These are phyloP conservation scores for Suillus spraguei DNA, from an alignment of 768 basidiomycete genomes.

Conservation along the genomic window DNA sequence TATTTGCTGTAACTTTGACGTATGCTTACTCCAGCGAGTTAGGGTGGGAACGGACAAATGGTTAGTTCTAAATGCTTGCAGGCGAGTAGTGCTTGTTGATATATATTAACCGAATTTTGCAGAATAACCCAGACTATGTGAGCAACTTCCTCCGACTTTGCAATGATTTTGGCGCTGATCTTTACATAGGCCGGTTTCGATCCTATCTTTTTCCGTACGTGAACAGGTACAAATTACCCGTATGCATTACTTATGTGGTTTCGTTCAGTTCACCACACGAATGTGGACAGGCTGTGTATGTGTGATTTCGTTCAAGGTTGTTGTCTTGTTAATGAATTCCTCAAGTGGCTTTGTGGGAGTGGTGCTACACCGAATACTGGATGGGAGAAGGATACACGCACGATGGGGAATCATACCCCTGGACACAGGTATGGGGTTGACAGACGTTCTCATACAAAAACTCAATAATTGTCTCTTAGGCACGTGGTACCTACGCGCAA, in stretches of 20 bases:
- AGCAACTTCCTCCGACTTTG: slow-evolving; percentile 5
- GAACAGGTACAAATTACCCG: background rate
- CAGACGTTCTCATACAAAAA: background rate
- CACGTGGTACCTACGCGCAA: slow-evolving; percentile 23
- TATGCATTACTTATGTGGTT: background rate
- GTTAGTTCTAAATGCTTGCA: slow-evolving; percentile 15
- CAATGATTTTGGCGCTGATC: background rate
- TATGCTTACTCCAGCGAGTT: background rate
- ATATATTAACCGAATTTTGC: background rate
- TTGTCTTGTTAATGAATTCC: slow-evolving; percentile 4
- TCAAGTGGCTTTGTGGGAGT: slow-evolving; percentile 33
- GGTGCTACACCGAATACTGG: slow-evolving; percentile 32
- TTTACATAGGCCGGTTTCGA: slow-evolving; percentile 24
- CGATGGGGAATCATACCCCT: slow-evolving; percentile 16
- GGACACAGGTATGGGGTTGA: slow-evolving; percentile 26
- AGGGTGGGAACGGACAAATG: slow-evolving; percentile 33
- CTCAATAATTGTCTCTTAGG: slow-evolving; percentile 12
- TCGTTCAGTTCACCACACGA: slow-evolving; percentile 26
- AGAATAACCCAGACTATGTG: slow-evolving; percentile 28
- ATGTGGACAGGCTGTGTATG: slow-evolving; percentile 27
- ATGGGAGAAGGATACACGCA: slow-evolving; percentile 26
- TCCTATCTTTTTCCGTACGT: slow-evolving; percentile 29
- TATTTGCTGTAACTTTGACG: no score
- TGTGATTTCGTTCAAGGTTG: background rate
- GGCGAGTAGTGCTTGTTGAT: background rate